phyloP scores from a whole-genome alignment of 2,329 filamentous ascomycete genomes.

The Neoscytalidium dimidiatum region DNA sequence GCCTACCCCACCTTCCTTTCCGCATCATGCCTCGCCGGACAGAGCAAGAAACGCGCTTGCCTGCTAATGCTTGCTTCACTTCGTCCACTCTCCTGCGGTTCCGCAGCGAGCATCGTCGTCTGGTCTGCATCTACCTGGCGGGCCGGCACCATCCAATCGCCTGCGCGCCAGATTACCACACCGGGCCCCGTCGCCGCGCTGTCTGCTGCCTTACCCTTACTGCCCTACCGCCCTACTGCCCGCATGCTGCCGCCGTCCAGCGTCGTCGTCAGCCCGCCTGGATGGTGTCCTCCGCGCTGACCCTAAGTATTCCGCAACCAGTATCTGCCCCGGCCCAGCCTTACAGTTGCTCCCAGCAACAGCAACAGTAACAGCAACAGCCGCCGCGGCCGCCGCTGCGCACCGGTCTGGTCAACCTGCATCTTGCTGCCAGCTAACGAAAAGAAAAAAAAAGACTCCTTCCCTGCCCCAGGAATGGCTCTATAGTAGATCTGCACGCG shows the following conservation, averaged over 20 bases:
- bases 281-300: neutral
- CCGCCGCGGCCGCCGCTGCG: neutral
- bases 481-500: slow-evolving; percentile 11
- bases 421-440: neutral
- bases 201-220: neutral
- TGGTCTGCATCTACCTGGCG: neutral
- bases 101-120: neutral
- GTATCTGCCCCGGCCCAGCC: neutral
- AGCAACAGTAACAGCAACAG: too few species aligned
- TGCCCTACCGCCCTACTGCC: neutral
- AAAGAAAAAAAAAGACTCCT: neutral
- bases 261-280: neutral
- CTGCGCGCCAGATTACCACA: too few species aligned
- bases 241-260: neutral
- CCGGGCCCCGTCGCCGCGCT: too few species aligned
- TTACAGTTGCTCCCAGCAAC: neutral
- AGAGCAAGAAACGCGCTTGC: too few species aligned
- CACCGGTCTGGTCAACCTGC: neutral
- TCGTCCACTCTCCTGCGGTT: neutral
- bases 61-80: neutral
- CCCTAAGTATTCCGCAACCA: neutral
- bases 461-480: neutral
- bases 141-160: neutral
- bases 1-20: slow-evolving; percentile 10
- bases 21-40: neutral